phyloP scores from a whole-genome alignment of 208 protist genomes.

The Acanthamoeba quina region DNA sequence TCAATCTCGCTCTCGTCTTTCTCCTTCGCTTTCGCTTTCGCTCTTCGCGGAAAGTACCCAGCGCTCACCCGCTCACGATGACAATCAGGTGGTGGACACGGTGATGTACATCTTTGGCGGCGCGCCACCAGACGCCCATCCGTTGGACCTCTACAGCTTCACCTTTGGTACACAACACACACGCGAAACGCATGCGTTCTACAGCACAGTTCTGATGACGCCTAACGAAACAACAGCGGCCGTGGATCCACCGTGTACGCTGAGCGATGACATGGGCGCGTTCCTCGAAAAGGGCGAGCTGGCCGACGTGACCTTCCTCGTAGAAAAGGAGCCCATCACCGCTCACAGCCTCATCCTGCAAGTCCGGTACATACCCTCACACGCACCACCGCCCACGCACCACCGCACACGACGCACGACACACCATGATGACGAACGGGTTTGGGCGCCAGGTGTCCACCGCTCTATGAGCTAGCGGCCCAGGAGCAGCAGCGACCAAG shows the following conservation, averaged over 20 bases:
- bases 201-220: not conserved
- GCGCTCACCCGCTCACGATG: not conserved
- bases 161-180: not conserved
- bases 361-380: not conserved
- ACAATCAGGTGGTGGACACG: not conserved
- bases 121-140: not conserved
- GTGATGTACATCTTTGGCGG: not conserved
- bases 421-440: no score
- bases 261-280: constrained; percentile 22
- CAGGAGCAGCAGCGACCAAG: not conserved
- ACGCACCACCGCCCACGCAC: not conserved
- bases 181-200: not conserved
- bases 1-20: not conserved
- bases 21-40: not conserved
- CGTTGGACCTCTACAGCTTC: not conserved
- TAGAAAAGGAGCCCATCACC: not conserved
- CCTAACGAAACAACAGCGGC: not conserved
- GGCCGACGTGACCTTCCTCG: not conserved
- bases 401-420: not conserved
- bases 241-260: not conserved
- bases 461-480: not conserved
- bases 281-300: not conserved
- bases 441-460: not conserved
- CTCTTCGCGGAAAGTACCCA: not conserved
- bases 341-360: constrained; percentile 34